Percentiles rank a stretch among this genome's conserved stretches.
These are phyloP conservation scores for Hygrophila difformis DNA, from an alignment of 257 asterid genomes.

Conservation along the genomic window DNA sequence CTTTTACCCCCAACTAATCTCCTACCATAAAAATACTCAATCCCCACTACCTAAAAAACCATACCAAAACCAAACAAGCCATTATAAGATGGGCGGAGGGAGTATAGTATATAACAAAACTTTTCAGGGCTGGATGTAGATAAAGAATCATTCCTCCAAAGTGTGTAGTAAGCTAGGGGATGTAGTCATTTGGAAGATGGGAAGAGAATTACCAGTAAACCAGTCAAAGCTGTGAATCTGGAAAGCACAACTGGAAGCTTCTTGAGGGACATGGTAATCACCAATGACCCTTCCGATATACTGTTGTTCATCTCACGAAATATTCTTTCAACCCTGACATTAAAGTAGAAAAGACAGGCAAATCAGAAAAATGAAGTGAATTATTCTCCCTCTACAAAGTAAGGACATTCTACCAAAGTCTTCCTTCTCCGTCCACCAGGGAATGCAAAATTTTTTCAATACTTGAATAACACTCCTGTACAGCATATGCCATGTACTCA, in stretches of 20 bases:
- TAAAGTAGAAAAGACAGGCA: neutral
- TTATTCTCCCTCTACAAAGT: neutral
- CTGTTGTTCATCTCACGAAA: conserved; percentile 87
- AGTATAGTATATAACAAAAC: no score
- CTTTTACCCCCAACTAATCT: no score
- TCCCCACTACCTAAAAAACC: no score
- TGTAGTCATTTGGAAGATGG: neutral
- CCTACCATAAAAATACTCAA: no score
- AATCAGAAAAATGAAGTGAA: no score
- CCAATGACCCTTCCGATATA: conserved; percentile 75
- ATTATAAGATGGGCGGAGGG: no score
- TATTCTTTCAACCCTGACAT: conserved; percentile 86
- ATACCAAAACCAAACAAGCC: no score
- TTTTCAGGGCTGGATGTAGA: no score
- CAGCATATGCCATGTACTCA: conserved; percentile 97
- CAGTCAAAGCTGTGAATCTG: conserved; percentile 90
- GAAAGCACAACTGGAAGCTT: conserved; percentile 79
- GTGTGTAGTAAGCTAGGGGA: no score
- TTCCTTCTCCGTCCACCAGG: conserved; percentile 94
- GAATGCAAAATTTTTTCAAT: conserved; percentile 81
- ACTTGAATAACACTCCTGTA: conserved; percentile 87
- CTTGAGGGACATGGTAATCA: conserved; percentile 57
- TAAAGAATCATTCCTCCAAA: no score
- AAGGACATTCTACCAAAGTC: conserved; percentile 55
- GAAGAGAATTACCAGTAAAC: conserved; percentile 64